Conservation (phyloP, 176 grass and related monocot genomes). For the Alloteropsis semialata region DNA sequence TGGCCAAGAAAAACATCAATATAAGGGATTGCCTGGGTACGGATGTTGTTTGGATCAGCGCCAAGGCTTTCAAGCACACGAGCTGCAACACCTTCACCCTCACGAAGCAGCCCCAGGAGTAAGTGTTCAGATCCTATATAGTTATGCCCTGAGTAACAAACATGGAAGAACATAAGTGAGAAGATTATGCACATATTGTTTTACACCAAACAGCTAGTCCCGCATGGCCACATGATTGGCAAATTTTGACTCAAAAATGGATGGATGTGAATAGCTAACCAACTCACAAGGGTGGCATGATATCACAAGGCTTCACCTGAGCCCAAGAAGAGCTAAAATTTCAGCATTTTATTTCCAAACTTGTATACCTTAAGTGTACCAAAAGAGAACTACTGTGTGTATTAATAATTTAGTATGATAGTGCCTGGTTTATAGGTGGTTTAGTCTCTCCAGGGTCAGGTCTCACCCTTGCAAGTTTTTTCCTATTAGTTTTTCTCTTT, state of each 20-base stretch:
- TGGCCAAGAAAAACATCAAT: background rate
- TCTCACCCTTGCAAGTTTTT: too few species aligned
- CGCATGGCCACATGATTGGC: too few species aligned
- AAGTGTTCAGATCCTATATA: conserved; percentile 96
- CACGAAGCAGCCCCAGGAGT: conserved; percentile 82
- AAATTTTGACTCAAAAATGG: background rate
- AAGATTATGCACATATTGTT: conserved; percentile 7
- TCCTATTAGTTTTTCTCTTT: too few species aligned
- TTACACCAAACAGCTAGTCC: background rate
- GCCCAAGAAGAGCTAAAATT: conserved; percentile 7
- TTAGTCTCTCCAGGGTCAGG: too few species aligned
- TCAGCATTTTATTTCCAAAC: background rate
- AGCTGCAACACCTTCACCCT: conserved; percentile 94
- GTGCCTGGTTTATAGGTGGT: too few species aligned
- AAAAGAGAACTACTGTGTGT: background rate
- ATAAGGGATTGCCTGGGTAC: conserved; percentile 69
- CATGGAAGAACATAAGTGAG: conserved; percentile 13
- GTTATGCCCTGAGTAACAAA: conserved; percentile 77
- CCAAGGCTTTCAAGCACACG: conserved; percentile 90
- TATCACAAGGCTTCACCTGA: conserved; percentile 5
- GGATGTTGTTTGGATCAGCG: conserved; percentile 88
- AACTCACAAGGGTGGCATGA: too few species aligned
- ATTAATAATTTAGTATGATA: background rate
- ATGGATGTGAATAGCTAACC: background rate
- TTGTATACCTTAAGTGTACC: background rate